Base-by-base conservation (phyloP, 2,329 filamentous ascomycete genomes). In the Pyrenophora seminiperda region DNA sequence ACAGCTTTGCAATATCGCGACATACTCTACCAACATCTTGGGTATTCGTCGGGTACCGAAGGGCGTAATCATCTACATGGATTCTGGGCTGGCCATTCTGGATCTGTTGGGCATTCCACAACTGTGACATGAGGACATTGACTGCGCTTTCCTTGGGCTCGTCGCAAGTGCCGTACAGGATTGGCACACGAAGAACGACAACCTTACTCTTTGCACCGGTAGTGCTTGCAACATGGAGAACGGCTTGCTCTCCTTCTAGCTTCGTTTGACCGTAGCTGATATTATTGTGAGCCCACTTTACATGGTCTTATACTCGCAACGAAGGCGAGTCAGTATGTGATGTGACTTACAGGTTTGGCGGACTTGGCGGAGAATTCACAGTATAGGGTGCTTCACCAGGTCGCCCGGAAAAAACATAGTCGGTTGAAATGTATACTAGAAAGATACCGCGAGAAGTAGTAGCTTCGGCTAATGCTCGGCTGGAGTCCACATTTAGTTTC, bases 41-140 rank as follows among this genome's bases (percentile, higher is more conserved):
- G 0, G 91, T 96, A 69, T 94, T 94, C 6, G 91, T 96, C 7
- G 91, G 91, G 75, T 90, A 96, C 20, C 91, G 83, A 41, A 89
- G 76, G 1, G 89, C 86, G 85, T 90, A 96, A 71, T 95, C 86
- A 66, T 96, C 91, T 85, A 96, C 92, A 67, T 83, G 86, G 32
- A 91, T 78, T 18, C 57, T 59, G 1, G 79, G 78, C 4, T 78
- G 82, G 3, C 56, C 58, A 4, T 61, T 53, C 36, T 58, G 37
- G 7, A 72, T 79, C 76, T 85, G 82, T 68, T 92, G 88, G 0
- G 85, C 82, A 70, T 89, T 89, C 83, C 84, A 87, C 5, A 96
- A 80, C 1, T 81, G 77, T 44, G 93, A 89, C 74, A 96, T 82
- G 39, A 97, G 79, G 0, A 86, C 80, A 66, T 96, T 96, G 36